phyloP scores from a whole-genome alignment of 78 protist species.

The Emiliania huxleyi region DNA sequence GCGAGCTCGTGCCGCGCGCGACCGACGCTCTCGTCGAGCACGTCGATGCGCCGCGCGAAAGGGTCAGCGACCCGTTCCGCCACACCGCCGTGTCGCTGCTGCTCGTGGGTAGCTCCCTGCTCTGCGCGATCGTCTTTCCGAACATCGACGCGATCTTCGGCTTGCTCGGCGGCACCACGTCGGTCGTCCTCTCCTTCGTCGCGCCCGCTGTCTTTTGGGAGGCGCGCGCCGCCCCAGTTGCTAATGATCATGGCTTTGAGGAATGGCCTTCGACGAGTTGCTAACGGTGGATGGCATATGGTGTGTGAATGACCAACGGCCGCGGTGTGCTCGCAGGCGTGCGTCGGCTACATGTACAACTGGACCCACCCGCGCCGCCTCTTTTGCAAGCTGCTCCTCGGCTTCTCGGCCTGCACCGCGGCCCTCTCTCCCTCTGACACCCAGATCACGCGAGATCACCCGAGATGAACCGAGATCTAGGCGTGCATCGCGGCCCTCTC shows the following conservation, averaged over 20 bases:
- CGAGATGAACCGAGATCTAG: no score
- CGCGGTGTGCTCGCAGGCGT: no score
- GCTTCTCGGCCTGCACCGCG: background rate
- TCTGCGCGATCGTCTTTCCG: background rate
- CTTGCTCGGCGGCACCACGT: background rate
- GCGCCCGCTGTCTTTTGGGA: constrained; percentile 8
- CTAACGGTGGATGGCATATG: no score
- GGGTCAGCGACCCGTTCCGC: background rate
- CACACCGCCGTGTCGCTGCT: background rate
- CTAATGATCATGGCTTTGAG: no score
- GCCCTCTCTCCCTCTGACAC: no score
- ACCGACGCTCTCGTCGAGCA: background rate
- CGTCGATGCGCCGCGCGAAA: background rate
- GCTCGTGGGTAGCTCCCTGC: background rate
- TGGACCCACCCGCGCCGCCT: background rate
- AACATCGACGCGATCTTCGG: constrained; percentile 12
- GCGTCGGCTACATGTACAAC: background rate
- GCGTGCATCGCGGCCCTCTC: background rate
- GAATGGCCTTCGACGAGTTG: no score
- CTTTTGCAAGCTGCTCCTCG: background rate
- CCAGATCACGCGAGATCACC: no score
- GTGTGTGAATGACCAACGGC: no score
- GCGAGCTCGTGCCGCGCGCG: background rate
- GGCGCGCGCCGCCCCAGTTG: no score
- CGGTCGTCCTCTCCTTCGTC: background rate